Percentiles rank a stretch among this genome's conserved stretches.
Conservation (phyloP, 768 basidiomycete genomes). For the Tricholoma flavovirens region DNA sequence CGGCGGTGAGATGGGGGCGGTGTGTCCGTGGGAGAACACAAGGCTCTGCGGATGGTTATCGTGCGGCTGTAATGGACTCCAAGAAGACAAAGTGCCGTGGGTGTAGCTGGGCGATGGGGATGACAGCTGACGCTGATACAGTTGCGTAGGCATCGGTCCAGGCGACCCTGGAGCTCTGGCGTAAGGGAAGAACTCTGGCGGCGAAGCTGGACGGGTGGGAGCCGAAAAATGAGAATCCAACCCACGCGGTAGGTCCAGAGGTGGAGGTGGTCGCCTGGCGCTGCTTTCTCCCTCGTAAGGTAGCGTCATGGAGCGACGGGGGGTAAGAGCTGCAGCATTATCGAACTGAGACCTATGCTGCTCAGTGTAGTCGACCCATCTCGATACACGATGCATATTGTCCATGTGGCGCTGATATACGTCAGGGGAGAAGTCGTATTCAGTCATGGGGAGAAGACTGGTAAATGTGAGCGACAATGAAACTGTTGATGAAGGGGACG, state of each 20-base stretch:
- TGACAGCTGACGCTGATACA: not conserved
- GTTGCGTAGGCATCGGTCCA: conserved; percentile 9
- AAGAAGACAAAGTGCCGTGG: not conserved
- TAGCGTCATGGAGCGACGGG: not conserved
- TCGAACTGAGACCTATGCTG: conserved; percentile 11
- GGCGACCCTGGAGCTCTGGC: conserved; percentile 10
- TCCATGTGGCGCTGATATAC: conserved; percentile 15
- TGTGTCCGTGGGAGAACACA: not conserved
- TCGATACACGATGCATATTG: conserved; percentile 17
- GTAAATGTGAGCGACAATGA: not conserved
- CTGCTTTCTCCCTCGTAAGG: not conserved
- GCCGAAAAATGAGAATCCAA: conserved; percentile 1
- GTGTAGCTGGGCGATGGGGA: not conserved
- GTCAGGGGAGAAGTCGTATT: conserved; percentile 22
- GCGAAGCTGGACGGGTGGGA: conserved; percentile 5
- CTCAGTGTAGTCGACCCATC: conserved; percentile 18
- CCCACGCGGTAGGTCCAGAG: conserved; percentile 10
- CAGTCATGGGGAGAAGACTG: conserved; percentile 13
- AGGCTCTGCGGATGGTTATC: not conserved
- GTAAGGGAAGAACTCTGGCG: conserved; percentile 9
- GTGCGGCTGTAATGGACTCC: not conserved
- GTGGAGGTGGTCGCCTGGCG: conserved; percentile 9
- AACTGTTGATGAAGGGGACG: not conserved
- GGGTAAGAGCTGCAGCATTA: conserved; percentile 14
- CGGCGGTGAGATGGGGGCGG: not conserved